Evolutionary conservation across 441 rosid genomes (phyloP).

Genomic region (Hura crepitans): DNA sequence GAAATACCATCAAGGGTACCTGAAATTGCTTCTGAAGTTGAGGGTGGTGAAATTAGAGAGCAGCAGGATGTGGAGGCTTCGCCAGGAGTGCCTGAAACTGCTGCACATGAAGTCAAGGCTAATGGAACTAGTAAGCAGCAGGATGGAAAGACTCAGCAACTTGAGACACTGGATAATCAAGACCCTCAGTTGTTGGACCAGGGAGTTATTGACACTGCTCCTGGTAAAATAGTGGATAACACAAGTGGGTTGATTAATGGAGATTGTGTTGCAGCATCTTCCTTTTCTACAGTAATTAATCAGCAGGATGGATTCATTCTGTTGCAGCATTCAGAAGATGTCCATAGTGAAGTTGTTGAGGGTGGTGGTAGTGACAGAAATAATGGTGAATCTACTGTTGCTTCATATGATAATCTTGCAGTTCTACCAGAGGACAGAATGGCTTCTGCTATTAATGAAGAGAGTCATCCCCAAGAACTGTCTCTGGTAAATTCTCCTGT

Average conservation of each 20-base stretch:
- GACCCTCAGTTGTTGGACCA: not conserved
- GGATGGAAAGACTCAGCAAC: too few species aligned
- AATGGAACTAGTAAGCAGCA: conserved; percentile 11
- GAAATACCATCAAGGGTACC: conserved; percentile 6
- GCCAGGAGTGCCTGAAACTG: conserved; percentile 7
- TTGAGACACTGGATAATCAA: not conserved
- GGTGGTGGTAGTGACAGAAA: not conserved
- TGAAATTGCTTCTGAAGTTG: conserved; percentile 17
- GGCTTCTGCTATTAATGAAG: too few species aligned
- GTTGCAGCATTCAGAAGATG: not conserved
- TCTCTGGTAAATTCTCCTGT: conserved; percentile 20
- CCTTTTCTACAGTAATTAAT: not conserved
- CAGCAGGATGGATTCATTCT: conserved; percentile 6
- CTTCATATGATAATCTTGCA: too few species aligned
- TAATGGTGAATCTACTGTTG: not conserved
- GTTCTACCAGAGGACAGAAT: too few species aligned
- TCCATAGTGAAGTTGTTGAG: not conserved
- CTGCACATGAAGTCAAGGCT: not conserved
- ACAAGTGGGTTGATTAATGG: not conserved
- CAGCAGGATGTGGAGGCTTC: conserved; percentile 9
- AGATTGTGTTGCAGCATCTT: conserved; percentile 5
- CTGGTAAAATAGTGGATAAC: not conserved
- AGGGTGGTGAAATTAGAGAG: not conserved
- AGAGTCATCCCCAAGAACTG: conserved; percentile 19
- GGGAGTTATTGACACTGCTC: conserved; percentile 2